Conservation (phyloP, 768 basidiomycete genomes). For the Tubosaeta brunneosetosa region DNA sequence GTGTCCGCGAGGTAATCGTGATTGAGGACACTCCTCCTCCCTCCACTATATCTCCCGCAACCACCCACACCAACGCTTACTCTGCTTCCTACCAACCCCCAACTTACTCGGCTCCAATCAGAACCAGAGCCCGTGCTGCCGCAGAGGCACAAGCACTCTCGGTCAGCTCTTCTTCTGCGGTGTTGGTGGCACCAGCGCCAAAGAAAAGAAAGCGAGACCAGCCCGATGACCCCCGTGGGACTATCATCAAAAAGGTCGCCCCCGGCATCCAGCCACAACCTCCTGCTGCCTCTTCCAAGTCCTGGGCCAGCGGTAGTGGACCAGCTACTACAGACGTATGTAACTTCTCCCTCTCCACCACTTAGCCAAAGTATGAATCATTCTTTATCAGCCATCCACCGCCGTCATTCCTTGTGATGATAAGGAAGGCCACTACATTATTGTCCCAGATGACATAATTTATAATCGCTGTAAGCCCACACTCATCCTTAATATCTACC, state of each 20-base stretch:
- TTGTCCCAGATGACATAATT: constrained; percentile 87
- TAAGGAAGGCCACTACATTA: constrained; percentile 98
- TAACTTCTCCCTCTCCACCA: constrained; percentile 20
- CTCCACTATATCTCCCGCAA: constrained; percentile 67
- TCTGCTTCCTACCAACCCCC: constrained; percentile 81
- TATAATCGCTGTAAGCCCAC: constrained; percentile 68
- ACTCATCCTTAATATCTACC: background rate
- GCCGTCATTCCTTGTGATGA: constrained; percentile 81
- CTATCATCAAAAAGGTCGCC: constrained; percentile 57
- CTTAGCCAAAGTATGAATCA: constrained; percentile 15
- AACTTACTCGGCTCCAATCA: constrained; percentile 66
- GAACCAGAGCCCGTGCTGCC: constrained; percentile 81
- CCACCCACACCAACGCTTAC: constrained; percentile 64
- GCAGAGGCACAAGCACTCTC: constrained; percentile 80
- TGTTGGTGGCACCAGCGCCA: constrained; percentile 60
- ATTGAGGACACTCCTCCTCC: constrained; percentile 90
- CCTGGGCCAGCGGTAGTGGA: constrained; percentile 64
- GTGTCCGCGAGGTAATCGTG: constrained; percentile 81
- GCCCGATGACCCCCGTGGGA: constrained; percentile 68
- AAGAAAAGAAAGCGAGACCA: constrained; percentile 85
- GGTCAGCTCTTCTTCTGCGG: constrained; percentile 57
- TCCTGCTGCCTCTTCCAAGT: constrained; percentile 48
- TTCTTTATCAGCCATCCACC: constrained; percentile 53
- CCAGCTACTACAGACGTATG: constrained; percentile 65
- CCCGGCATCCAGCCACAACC: constrained; percentile 48